These are phyloP conservation scores for Rhododendron vialii DNA, from an alignment of 148 eudicot species.

Conservation along the genomic window DNA sequence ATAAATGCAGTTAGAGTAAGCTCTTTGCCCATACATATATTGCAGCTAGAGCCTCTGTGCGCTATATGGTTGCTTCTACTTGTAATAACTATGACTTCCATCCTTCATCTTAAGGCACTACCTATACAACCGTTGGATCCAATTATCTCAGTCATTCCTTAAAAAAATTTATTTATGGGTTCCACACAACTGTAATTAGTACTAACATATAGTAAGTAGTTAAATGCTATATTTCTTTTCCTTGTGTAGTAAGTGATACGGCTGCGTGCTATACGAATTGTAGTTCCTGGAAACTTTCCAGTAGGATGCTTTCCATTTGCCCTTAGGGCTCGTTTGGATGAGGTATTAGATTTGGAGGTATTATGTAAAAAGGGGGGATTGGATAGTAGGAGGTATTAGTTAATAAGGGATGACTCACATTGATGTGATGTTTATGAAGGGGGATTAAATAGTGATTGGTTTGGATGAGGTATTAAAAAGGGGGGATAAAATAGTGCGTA, in stretches of 20 bases:
- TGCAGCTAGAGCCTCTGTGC: not conserved
- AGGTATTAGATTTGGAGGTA: too few species aligned
- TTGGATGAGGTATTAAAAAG: too few species aligned
- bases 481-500: too few species aligned
- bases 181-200: not conserved
- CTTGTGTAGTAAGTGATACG: slow-evolving; percentile 3
- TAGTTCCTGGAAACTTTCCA: slow-evolving; percentile 23
- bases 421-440: too few species aligned
- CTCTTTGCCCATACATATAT: not conserved
- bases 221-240: not conserved
- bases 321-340: too few species aligned
- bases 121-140: not conserved
- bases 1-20: slow-evolving; percentile 9
- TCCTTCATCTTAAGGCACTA: not conserved
- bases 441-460: too few species aligned
- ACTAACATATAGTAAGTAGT: not conserved
- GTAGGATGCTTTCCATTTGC: slow-evolving; percentile 21
- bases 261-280: slow-evolving; percentile 14
- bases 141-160: not conserved
- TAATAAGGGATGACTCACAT: too few species aligned
- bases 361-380: too few species aligned
- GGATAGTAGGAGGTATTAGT: too few species aligned
- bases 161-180: not conserved
- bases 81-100: not conserved
- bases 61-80: not conserved